A percentile compares a stretch with the other conserved stretches of the same genome.
Conservation (phyloP, 208 protist genomes). For the Endotrypanum monterogeii region DNA sequence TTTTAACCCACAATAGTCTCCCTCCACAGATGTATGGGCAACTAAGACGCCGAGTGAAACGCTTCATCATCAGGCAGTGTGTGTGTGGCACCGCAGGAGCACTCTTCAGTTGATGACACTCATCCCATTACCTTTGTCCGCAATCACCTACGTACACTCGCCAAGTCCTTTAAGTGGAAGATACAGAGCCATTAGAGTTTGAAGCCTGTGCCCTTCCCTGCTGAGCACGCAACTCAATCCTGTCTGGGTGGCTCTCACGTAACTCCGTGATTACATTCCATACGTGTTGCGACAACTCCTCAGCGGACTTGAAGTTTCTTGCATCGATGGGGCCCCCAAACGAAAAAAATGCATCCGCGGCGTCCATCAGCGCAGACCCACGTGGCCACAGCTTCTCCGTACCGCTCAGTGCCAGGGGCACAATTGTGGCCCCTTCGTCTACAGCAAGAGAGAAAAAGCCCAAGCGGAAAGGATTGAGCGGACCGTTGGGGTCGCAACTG, state of each 20-base stretch:
- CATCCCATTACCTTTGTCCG: not conserved
- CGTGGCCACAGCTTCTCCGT: slow-evolving; percentile 78
- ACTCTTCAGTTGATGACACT: not conserved
- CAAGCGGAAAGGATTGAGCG: slow-evolving; percentile 70
- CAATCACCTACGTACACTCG: no score
- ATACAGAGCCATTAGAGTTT: not conserved
- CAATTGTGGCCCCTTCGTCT: slow-evolving; percentile 76
- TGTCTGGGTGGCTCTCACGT: slow-evolving; percentile 75
- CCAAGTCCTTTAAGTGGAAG: not conserved
- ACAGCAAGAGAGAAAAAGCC: slow-evolving; percentile 84
- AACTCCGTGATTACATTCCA: slow-evolving; percentile 64
- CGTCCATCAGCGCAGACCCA: slow-evolving; percentile 52
- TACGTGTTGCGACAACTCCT: slow-evolving; percentile 69
- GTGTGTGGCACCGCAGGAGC: not conserved
- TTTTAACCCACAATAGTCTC: no score
- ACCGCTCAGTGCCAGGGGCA: slow-evolving; percentile 81
- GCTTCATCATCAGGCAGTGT: not conserved
- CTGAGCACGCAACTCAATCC: slow-evolving; percentile 31
- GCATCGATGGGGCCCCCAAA: slow-evolving; percentile 77
- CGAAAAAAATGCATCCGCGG: slow-evolving; percentile 62
- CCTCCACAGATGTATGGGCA: not conserved
- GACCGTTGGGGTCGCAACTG: slow-evolving; percentile 65
- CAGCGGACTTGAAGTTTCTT: slow-evolving; percentile 54
- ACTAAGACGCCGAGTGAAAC: not conserved
- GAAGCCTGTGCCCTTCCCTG: slow-evolving; percentile 1